Percentiles rank a stretch among this genome's conserved stretches.
phyloP scores from a whole-genome alignment of 352 stramenopile species.

The Globisporangium spinosum region DNA sequence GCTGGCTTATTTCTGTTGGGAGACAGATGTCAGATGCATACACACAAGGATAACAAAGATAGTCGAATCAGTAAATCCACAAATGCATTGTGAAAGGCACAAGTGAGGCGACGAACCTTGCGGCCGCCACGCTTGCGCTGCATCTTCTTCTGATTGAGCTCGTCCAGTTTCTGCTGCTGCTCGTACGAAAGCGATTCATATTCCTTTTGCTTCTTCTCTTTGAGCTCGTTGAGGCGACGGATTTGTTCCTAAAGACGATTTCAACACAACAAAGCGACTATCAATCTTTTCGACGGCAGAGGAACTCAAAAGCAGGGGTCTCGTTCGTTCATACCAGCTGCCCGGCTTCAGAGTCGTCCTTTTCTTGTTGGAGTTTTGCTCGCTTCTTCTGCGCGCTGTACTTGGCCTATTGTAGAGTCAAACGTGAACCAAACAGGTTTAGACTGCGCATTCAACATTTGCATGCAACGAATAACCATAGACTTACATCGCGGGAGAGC shows the following conservation, averaged over 20 bases:
- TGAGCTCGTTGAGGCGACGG: conserved; percentile 45
- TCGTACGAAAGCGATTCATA: conserved; percentile 79
- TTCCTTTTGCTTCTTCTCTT: conserved; percentile 78
- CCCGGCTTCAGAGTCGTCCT: conserved; percentile 27
- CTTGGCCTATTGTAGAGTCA: conserved; percentile 43
- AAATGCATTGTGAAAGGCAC: not conserved
- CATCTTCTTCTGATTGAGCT: conserved; percentile 64
- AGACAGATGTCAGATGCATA: not conserved
- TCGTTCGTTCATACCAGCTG: conserved; percentile 28
- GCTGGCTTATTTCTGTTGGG: not conserved
- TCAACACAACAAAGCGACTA: not conserved
- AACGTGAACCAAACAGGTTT: not conserved
- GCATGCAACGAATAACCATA: not conserved
- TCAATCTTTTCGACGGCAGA: not conserved
- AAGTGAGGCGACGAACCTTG: conserved; percentile 39
- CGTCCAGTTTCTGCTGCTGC: conserved; percentile 75
- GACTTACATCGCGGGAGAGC: conserved; percentile 63
- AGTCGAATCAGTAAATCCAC: not conserved
- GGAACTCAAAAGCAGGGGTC: too few species aligned
- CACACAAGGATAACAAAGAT: not conserved
- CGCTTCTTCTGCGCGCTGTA: conserved; percentile 71
- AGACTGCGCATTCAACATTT: not conserved
- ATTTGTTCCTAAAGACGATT: conserved; percentile 34
- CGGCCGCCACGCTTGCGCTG: conserved; percentile 61
- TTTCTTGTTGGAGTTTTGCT: conserved; percentile 56